Base-by-base conservation (phyloP, 371 early-diverging fungal species). In the Rhizopus sp. region DNA sequence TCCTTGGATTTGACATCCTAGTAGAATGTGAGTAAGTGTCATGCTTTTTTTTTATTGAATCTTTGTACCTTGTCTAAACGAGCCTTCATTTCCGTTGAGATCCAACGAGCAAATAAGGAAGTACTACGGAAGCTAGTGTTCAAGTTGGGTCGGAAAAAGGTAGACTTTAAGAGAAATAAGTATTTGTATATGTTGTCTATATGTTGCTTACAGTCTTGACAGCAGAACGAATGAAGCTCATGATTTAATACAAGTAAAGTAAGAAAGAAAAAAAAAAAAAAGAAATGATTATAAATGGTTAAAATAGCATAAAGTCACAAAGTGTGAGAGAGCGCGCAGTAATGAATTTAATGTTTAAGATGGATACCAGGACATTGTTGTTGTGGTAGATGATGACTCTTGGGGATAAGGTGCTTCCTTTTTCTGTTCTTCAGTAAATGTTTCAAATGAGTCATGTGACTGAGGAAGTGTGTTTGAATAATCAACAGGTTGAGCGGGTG, bases 51-150 rank as follows among this genome's bases (percentile, higher is more conserved):
- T 35, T 9, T 58, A 46, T 54, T 47, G 29, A 38, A 10, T 17
- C 13, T 37, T 4, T 41, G 23, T 73, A 73, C 79, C 70, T 85
- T 78, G 13, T 87, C 76, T 51, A 94, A 83, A 40, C 86, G 79
- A 41, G 77, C 66, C 23, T 85, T 82, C 49, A 94, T 75, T 47
- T 77, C 75, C 40, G 91, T 88, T 8, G 93, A 88, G 87, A 96
- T 89, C 96, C 96, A 97, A 48, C 79, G 75, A 29, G 74, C 72
- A 50, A 57, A 73, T 35, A 75, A 50, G 41, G 76, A 68, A 42
- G 59, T 50, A 15, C 32, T 17, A 13, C 57, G 44, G 16, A 65
- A 53, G 44, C 72, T 69, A 56, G 67, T 44, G 35, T 72, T 64
- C 7, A 62, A 34, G 23, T 61, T 49, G 49, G 78, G 75, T 40